Conservation (phyloP, 1,284 basidiomycete genomes). For the Malassezia sympodialis region DNA sequence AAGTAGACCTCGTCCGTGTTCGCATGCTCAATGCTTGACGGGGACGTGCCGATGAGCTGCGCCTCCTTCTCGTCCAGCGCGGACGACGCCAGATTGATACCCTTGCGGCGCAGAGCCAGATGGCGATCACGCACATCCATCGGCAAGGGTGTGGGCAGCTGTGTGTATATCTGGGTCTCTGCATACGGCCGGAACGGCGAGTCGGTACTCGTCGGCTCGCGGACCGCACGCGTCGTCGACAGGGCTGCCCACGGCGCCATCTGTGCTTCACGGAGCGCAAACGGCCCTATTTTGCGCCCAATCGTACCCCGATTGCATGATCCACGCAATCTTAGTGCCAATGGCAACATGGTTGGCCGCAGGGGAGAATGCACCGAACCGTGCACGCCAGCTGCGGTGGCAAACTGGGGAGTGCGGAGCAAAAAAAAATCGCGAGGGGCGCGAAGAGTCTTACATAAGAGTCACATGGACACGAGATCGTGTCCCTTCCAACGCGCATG, state of each 20-base stretch:
- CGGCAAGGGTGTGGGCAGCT: slow-evolving; percentile 12
- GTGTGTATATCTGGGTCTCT: slow-evolving; percentile 2
- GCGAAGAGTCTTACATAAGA: neutral
- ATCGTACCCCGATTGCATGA: neutral
- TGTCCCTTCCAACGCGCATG: neutral
- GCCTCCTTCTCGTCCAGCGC: neutral
- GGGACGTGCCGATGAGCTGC: neutral
- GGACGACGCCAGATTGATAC: neutral
- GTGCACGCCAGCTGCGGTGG: neutral
- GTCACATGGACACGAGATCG: neutral
- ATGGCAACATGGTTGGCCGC: neutral
- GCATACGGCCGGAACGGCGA: neutral
- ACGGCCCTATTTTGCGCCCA: neutral
- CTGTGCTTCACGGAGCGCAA: neutral
- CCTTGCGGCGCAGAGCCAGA: slow-evolving; percentile 2
- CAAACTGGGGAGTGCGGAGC: neutral
- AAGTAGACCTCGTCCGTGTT: slow-evolving; percentile 31
- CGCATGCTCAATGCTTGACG: slow-evolving; percentile 21
- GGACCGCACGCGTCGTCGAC: neutral
- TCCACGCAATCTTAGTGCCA: neutral
- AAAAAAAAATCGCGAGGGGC: neutral
- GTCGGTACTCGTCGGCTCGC: neutral
- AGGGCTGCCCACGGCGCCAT: neutral
- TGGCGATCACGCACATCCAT: slow-evolving; percentile 12
- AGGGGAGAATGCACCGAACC: neutral